A percentile compares a stretch with the other conserved stretches of the same genome.
Evolutionary conservation across 1,139 yeast genomes (phyloP).

Genomic region (Lodderomyces elongisporus): DNA sequence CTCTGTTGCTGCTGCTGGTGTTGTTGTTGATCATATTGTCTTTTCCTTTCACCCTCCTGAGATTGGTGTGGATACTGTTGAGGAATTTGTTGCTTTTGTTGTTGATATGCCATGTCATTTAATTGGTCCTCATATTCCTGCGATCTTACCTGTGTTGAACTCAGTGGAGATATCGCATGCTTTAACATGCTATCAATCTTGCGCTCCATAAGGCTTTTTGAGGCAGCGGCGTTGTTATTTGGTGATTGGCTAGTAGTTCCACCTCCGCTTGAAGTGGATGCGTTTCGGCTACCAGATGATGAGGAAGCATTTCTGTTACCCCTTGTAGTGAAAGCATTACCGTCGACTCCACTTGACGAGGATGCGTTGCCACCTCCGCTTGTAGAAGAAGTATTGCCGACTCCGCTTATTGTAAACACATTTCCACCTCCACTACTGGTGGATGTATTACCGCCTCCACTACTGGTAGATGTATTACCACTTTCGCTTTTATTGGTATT

Average conservation of each 20-base stretch:
- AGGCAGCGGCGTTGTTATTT: not conserved
- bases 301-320: not conserved
- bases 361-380: not conserved
- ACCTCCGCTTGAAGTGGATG: not conserved
- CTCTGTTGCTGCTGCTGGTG: conserved; percentile 2
- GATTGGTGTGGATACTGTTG: not conserved
- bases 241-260: not conserved
- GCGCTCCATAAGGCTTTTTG: conserved; percentile 1
- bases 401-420: no score
- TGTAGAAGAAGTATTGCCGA: not conserved
- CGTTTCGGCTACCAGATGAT: not conserved
- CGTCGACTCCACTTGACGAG: not conserved
- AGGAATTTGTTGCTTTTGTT: conserved; percentile 1
- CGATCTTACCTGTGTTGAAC: conserved; percentile 5
- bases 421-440: not conserved
- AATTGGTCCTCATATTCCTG: conserved; percentile 6
- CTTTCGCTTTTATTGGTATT: not conserved
- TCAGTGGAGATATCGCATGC: conserved; percentile 7
- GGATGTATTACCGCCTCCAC: not conserved
- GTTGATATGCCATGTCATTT: conserved; percentile 1
- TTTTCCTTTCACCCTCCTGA: not conserved
- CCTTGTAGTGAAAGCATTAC: not conserved
- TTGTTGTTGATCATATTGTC: conserved; percentile 1
- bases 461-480: not conserved
- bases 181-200: conserved; percentile 6